phyloP scores from a whole-genome alignment of 805 yeast species.

The Myxozyma geophila region DNA sequence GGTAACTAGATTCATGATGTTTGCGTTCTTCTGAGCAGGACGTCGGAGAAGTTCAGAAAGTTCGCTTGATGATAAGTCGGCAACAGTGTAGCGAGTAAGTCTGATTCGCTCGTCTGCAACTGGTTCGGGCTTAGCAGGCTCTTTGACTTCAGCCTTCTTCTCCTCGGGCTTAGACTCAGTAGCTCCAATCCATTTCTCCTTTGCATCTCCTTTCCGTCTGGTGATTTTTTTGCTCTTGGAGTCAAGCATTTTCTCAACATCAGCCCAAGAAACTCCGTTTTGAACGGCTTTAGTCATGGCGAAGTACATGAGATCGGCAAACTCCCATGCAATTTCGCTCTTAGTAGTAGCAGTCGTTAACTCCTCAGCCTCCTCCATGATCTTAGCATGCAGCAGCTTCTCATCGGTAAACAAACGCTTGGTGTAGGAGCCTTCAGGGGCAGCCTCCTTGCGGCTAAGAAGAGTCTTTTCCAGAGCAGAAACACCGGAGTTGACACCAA shows the following conservation, averaged over 20 bases:
- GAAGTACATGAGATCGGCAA: constrained; percentile 84
- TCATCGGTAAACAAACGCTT: constrained; percentile 82
- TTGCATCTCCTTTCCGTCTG: constrained; percentile 95
- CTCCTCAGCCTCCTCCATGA: constrained; percentile 96
- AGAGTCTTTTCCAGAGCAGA: constrained; percentile 69
- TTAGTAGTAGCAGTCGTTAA: constrained; percentile 76
- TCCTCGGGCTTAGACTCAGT: background rate
- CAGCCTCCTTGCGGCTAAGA: constrained; percentile 60
- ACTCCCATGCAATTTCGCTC: constrained; percentile 90
- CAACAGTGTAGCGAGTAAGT: constrained; percentile 56
- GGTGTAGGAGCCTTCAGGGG: constrained; percentile 96
- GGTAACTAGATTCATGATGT: constrained; percentile 87
- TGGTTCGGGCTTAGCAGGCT: background rate
- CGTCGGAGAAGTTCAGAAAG: constrained; percentile 73
- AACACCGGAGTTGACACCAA: constrained; percentile 72
- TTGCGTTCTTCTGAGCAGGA: constrained; percentile 94
- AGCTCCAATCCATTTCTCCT: constrained; percentile 63
- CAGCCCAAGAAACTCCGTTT: constrained; percentile 76
- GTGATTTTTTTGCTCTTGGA: constrained; percentile 83
- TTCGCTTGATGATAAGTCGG: constrained; percentile 49
- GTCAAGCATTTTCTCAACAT: constrained; percentile 83
- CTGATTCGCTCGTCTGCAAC: constrained; percentile 50
- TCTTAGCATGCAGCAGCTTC: constrained; percentile 76
- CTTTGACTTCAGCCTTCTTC: constrained; percentile 2
- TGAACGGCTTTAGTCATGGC: constrained; percentile 68